Conservation (phyloP, 2,329 filamentous ascomycete species). For the Emergomyces orientalis region DNA sequence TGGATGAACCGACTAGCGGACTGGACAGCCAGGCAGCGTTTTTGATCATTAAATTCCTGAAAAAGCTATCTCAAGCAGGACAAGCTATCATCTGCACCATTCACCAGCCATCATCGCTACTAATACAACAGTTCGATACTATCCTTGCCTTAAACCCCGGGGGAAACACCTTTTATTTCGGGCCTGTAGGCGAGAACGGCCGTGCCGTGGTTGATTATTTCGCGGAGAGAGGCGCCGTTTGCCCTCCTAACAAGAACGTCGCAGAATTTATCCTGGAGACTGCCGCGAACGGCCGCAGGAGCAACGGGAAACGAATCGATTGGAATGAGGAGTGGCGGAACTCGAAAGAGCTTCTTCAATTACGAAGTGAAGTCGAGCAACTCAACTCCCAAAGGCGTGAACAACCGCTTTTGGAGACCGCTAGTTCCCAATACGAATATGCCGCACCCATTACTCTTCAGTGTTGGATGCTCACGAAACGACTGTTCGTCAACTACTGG, state of each 20-base stretch:
- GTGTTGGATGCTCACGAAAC: slow-evolving; percentile 56
- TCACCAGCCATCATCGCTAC: slow-evolving; percentile 59
- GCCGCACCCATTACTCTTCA: slow-evolving; percentile 57
- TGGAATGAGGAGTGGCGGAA: slow-evolving; percentile 69
- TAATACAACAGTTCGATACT: slow-evolving; percentile 66
- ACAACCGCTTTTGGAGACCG: slow-evolving; percentile 36
- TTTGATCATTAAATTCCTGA: slow-evolving; percentile 58
- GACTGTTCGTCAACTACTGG: slow-evolving; percentile 66
- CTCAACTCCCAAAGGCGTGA: slow-evolving; percentile 52
- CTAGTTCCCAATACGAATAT: slow-evolving; percentile 46
- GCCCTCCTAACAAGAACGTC: slow-evolving; percentile 57
- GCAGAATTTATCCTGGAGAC: slow-evolving; percentile 60
- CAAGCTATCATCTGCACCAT: slow-evolving; percentile 68
- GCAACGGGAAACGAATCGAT: slow-evolving; percentile 50
- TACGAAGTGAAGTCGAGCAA: slow-evolving; percentile 56
- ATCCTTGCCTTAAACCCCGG: slow-evolving; percentile 59
- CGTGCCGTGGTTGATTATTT: slow-evolving; percentile 58
- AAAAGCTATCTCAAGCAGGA: slow-evolving; percentile 56
- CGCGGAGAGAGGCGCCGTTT: slow-evolving; percentile 53
- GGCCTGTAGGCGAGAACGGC: slow-evolving; percentile 59
- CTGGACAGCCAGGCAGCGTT: slow-evolving; percentile 61
- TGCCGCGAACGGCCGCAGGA: slow-evolving; percentile 48
- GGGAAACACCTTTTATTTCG: slow-evolving; percentile 65
- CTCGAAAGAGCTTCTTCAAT: slow-evolving; percentile 50
- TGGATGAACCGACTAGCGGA: slow-evolving; percentile 64